Evolutionary conservation across 192 early-diverging fungal genomes (phyloP).

Genomic region (Dimargaris xerosporica): DNA sequence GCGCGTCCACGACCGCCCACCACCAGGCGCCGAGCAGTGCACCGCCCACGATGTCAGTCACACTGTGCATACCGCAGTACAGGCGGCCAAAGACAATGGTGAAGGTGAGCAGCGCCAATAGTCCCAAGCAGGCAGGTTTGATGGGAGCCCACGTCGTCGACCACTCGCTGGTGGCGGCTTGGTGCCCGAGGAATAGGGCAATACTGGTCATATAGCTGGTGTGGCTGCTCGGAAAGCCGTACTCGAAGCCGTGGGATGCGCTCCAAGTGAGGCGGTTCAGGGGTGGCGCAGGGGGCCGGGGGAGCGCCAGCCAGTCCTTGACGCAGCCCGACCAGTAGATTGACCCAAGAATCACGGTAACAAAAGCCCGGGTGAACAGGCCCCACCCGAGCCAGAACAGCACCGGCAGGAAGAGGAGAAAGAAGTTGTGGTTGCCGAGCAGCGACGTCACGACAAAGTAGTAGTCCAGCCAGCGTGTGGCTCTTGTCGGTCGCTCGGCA

Average conservation of each 20-base stretch:
- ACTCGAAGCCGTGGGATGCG: conserved; percentile 55
- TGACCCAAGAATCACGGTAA: conserved; percentile 27
- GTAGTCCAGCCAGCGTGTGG: conserved; percentile 25
- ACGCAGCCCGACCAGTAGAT: conserved; percentile 26
- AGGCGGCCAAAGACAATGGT: conserved; percentile 59
- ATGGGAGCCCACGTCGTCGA: conserved; percentile 12
- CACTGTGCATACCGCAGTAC: conserved; percentile 78
- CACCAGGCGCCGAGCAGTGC: conserved; percentile 35
- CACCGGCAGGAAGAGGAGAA: conserved; percentile 62
- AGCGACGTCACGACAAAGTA: conserved; percentile 54
- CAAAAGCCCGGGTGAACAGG: conserved; percentile 34
- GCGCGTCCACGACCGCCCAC: conserved; percentile 19
- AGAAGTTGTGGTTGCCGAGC: conserved; percentile 80
- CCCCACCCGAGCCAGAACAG: conserved; percentile 66
- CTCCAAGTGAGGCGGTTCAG: conserved; percentile 55
- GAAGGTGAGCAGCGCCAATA: conserved; percentile 32
- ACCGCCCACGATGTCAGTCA: conserved; percentile 63
- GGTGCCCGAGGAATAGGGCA: conserved; percentile 31
- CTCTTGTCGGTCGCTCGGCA: no score
- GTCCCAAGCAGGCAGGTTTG: conserved; percentile 20
- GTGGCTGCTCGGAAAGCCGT: conserved; percentile 86
- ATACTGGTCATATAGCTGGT: conserved; percentile 70
- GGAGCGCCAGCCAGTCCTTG: conserved; percentile 74
- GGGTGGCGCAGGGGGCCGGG: conserved; percentile 68
- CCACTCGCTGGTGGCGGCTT: conserved; percentile 18